Evolutionary conservation across 108 stramenopile genomes (phyloP), one percentile per base, ranked within the genome.

Genomic region (Pseudonitzschia multiseries): DNA sequence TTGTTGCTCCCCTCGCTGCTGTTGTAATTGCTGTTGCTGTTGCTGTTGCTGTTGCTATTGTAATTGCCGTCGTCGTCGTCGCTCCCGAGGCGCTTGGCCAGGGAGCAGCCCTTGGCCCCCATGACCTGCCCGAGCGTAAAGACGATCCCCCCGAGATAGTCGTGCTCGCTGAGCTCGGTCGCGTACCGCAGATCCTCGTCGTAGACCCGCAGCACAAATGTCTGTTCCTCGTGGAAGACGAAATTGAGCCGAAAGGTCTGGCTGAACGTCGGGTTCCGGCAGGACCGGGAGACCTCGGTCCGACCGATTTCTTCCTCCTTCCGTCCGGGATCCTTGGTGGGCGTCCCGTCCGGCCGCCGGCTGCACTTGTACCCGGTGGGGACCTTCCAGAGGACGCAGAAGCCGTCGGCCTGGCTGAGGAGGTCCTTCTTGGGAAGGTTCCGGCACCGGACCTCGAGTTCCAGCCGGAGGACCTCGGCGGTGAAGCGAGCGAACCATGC

Each of bases 111-210:
- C 36, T 66, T 68, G 46, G 80, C 71, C 28, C 88, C 88, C 81
- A 89, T 77, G 8, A 89, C 62, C 42, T 83, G 82, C 17, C 85
- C 84, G 48, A 89, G 43, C 15, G 77, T 79, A 65, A 89, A 83
- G 9, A 83, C 62, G 59, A 59, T 74, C 0, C 85, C 82, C 15
- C 88, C 88, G 8, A 85, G 59, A 68, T 81, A 88, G 41, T 86
- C 84, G 57, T 89, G 88, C 57, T 84, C 81, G 26, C 77, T 84
- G 65, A 86, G 57, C 53, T 78, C 81, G 2, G 74, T 79, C 40
- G 74, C 63, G 69, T 79, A 81, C 21, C 79, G 65, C 62, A 83
- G 71, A 70, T 89, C 85, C 75, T 86, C 85, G 46, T 84, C 77
- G 70, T 75, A 89, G 2, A 84, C 83, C 41, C 84, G 75, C 46